Evolutionary conservation across 768 basidiomycete genomes (phyloP), one percentile per base, ranked within the genome.

Genomic region (Holtermannia corniformis): DNA sequence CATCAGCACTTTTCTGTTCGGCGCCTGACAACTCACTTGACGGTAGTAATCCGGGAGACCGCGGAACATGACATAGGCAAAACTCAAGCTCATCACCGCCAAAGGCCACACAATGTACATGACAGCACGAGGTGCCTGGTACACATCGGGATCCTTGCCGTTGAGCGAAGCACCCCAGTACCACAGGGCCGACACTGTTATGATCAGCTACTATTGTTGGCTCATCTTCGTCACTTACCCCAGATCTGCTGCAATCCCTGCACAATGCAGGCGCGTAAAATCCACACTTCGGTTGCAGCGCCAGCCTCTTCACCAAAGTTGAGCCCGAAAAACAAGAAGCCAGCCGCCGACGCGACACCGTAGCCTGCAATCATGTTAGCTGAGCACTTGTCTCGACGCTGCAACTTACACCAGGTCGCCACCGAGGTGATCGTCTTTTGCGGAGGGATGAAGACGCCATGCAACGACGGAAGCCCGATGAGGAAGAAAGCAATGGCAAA

Each of bases 251-350:
- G 91, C 10, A 89, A 85, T 40, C 91, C 91, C 73, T 95, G 91
- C 0, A 95, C 91, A 56, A 92, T 75, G 69, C 89, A 92, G 12
- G 91, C 91, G 26, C 91, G 81, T 54, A 90, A 68, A 25, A 84
- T 86, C 91, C 91, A 95, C 14, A 92, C 82, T 72, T 95, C 91
- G 5, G 91, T 92, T 1, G 91, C 88, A 50, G 91, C 89, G 63
- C 91, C 90, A 81, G 90, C 91, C 78, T 93, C 91, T 76, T 95
- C 91, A 71, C 91, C 91, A 70, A 95, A 95, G 73, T 95, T 95
- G 57, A 92, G 78, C 65, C 90, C 91, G 64, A 95, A 95, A 80
- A 89, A 92, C 46, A 82, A 75, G 78, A 93, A 95, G 11, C 87
- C 84, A 25, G 87, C 91, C 12, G 90, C 84, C n/a, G 91, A 93